phyloP scores from a whole-genome alignment of 108 stramenopile species.

The Cylindrotheca closterium region DNA sequence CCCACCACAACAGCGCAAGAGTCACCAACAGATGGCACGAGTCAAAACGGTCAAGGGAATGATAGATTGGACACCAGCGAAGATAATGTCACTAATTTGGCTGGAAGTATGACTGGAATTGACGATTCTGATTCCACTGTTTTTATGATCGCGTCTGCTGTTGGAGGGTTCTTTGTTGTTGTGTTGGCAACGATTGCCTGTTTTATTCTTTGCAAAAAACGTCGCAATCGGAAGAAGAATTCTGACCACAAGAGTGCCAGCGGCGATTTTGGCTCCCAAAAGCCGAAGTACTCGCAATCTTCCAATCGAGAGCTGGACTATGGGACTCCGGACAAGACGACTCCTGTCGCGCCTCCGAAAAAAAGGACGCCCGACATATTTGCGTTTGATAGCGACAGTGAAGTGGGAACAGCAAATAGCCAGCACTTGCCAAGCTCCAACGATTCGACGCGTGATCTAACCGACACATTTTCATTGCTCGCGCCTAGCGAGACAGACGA shows the following conservation, averaged over 20 bases:
- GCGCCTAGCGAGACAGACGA: not conserved
- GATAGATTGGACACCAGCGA: not conserved
- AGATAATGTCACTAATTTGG: not conserved
- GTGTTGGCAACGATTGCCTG: not conserved
- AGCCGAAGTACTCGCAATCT: too few species aligned
- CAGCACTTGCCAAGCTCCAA: not conserved
- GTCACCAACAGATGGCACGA: constrained; percentile 4
- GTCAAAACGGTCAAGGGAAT: not conserved
- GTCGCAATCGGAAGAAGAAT: not conserved
- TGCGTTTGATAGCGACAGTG: not conserved
- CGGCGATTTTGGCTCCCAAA: too few species aligned
- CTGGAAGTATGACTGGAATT: too few species aligned
- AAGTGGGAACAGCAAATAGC: not conserved
- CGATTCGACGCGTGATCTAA: not conserved
- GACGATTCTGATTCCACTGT: not conserved
- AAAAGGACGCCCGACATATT: too few species aligned
- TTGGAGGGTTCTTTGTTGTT: not conserved
- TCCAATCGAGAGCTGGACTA: not conserved
- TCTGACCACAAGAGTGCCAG: not conserved
- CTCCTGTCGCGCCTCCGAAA: too few species aligned
- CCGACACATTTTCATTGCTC: not conserved
- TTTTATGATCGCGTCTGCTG: not conserved
- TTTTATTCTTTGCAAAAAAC: not conserved
- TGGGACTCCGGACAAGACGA: not conserved
- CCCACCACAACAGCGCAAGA: constrained; percentile 5